phyloP scores from a whole-genome alignment of 345 rosid species.

The Erysimum cheiranthoides region DNA sequence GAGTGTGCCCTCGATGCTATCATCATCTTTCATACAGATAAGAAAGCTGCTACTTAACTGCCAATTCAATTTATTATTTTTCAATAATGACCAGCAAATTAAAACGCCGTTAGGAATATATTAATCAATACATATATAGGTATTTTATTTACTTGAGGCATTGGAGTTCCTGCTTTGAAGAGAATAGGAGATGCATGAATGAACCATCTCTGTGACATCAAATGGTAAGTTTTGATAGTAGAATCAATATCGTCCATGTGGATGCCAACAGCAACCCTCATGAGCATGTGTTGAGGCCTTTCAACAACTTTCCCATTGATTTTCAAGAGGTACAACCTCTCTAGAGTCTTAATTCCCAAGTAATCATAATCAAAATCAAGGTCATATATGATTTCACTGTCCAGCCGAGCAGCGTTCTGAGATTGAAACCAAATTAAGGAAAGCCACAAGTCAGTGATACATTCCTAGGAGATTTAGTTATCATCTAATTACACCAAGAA shows the following conservation, averaged over 20 bases:
- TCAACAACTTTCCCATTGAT: conserved; percentile 85
- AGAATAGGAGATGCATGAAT: conserved; percentile 98
- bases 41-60: conserved; percentile 95
- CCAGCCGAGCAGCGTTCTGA: conserved; percentile 79
- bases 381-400: conserved; percentile 92
- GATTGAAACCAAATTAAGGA: background rate
- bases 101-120: too few relatives aligned
- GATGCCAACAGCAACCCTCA: conserved; percentile 95
- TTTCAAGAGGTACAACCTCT: conserved; percentile 86
- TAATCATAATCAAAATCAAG: conserved; percentile 93
- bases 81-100: too few relatives aligned
- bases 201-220: conserved; percentile 97
- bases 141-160: conserved; percentile 62
- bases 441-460: background rate
- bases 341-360: conserved; percentile 93
- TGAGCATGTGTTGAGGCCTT: conserved; percentile 94
- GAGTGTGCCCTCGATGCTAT: conserved; percentile 76
- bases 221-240: conserved; percentile 73
- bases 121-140: background rate
- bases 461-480: too few relatives aligned
- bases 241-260: conserved; percentile 87
- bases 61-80: conserved; percentile 15
- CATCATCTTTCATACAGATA: conserved; percentile 94
- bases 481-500: background rate
- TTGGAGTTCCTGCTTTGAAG: conserved; percentile 90